These are phyloP conservation scores for Aspergillus biplanus DNA, from an alignment of 495 filamentous ascomycete genomes.

Conservation along the genomic window DNA sequence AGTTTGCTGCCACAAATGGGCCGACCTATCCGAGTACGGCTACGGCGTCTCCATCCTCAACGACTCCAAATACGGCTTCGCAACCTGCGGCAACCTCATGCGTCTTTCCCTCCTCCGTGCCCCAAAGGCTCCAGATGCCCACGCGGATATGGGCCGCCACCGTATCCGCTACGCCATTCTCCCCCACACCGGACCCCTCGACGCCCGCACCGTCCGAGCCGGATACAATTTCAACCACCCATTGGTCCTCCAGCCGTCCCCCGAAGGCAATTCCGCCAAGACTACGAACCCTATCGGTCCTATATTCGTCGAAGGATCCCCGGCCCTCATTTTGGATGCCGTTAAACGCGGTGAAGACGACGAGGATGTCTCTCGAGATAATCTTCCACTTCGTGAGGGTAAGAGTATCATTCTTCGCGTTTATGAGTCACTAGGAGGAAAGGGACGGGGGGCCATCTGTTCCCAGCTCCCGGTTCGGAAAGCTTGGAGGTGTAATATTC, in stretches of 20 bases:
- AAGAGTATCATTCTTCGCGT: conserved; percentile 79
- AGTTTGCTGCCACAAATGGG: conserved; percentile 96
- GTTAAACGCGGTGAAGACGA: conserved; percentile 96
- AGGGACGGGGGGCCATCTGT: conserved; percentile 65
- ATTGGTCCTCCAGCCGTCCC: conserved; percentile 52
- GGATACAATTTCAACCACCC: conserved; percentile 92
- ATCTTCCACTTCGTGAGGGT: conserved; percentile 69
- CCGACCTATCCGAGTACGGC: conserved; percentile 89
- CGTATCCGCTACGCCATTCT: conserved; percentile 88
- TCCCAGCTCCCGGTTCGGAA: conserved; percentile 70
- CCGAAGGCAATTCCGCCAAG: not conserved
- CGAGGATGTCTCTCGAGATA: conserved; percentile 76
- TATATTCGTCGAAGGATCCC: conserved; percentile 58
- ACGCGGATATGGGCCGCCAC: conserved; percentile 96
- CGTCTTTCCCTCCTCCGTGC: conserved; percentile 84
- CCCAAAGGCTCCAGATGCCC: conserved; percentile 94
- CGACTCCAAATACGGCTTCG: conserved; percentile 96
- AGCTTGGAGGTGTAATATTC: conserved; percentile 76
- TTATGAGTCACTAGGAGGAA: conserved; percentile 91
- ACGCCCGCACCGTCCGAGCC: conserved; percentile 74
- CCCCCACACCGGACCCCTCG: conserved; percentile 75
- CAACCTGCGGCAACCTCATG: conserved; percentile 89
- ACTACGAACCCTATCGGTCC: conserved; percentile 43
- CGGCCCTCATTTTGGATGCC: conserved; percentile 74
- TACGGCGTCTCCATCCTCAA: conserved; percentile 96